phyloP scores from a whole-genome alignment of 2,329 filamentous ascomycete genomes.

The Elsinoe perseae region DNA sequence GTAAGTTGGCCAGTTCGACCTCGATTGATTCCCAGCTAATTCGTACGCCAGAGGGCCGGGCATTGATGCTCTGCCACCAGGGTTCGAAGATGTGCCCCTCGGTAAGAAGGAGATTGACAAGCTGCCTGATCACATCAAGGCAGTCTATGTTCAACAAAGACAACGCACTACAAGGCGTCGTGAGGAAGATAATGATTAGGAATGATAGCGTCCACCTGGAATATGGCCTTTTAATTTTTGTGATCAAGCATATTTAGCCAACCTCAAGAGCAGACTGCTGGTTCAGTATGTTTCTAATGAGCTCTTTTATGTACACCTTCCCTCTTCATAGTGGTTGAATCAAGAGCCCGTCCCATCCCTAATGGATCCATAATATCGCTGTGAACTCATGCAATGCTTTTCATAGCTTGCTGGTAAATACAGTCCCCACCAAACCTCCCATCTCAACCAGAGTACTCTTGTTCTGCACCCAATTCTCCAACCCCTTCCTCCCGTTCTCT shows the following conservation, averaged over 20 bases:
- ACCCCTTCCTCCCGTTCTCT: slow-evolving; percentile 72
- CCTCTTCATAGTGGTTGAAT: neutral
- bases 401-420: slow-evolving; percentile 55
- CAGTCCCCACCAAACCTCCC: slow-evolving; percentile 59
- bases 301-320: neutral
- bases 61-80: slow-evolving; percentile 31
- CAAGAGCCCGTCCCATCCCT: neutral
- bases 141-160: neutral
- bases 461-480: slow-evolving; percentile 76
- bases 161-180: slow-evolving; percentile 15
- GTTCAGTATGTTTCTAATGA: neutral
- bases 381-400: neutral
- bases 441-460: slow-evolving; percentile 86
- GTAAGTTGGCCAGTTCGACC: slow-evolving; percentile 28
- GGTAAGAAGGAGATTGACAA: slow-evolving; percentile 34
- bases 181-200: neutral
- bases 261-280: neutral
- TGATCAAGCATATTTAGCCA: no score
- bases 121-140: slow-evolving; percentile 20
- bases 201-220: no score
- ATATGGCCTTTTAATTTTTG: no score
- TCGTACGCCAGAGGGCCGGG: neutral
- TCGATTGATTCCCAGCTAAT: neutral
- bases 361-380: neutral
- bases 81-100: slow-evolving; percentile 39